These are phyloP conservation scores for Candida boleticola DNA, from an alignment of 805 yeast species.

Conservation along the genomic window DNA sequence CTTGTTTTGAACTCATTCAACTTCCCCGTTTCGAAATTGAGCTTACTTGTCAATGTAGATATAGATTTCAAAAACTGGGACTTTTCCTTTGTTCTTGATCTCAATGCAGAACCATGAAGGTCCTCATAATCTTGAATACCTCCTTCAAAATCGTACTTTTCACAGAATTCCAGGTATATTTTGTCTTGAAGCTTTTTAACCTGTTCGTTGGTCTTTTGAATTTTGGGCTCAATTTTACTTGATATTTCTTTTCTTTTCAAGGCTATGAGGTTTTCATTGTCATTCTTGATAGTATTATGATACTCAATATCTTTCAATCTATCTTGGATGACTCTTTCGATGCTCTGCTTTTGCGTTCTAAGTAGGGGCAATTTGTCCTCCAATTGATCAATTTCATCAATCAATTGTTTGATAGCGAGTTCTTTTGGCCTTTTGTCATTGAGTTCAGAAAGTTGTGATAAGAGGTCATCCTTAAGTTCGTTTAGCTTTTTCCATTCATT, in stretches of 20 bases:
- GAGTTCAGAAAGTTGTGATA: slow-evolving; percentile 49
- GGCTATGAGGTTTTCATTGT: slow-evolving; percentile 14
- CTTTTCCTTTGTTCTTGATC: slow-evolving; percentile 59
- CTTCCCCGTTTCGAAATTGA: slow-evolving; percentile 65
- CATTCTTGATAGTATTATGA: slow-evolving; percentile 29
- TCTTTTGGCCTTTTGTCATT: slow-evolving; percentile 52
- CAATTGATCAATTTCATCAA: slow-evolving; percentile 43
- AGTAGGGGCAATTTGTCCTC: slow-evolving; percentile 41
- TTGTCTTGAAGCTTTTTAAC: slow-evolving; percentile 35
- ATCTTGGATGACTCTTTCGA: slow-evolving; percentile 46
- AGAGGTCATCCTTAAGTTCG: slow-evolving; percentile 48
- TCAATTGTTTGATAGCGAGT: slow-evolving; percentile 52
- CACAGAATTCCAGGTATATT: slow-evolving; percentile 56
- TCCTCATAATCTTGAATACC: slow-evolving; percentile 68
- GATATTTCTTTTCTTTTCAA: slow-evolving; percentile 14
- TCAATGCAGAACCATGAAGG: slow-evolving; percentile 56
- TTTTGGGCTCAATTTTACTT: slow-evolving; percentile 16
- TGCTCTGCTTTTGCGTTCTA: slow-evolving; percentile 43
- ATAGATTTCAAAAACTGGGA: slow-evolving; percentile 62
- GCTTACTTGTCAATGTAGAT: slow-evolving; percentile 55
- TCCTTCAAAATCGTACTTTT: slow-evolving; percentile 47
- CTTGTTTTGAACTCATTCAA: slow-evolving; percentile 49
- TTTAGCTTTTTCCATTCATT: slow-evolving; percentile 56
- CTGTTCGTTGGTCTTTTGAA: slow-evolving; percentile 18
- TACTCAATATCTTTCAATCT: slow-evolving; percentile 50